These are phyloP conservation scores for Biancaea sappan DNA, from an alignment of 306 rosid species.

Conservation along the genomic window DNA sequence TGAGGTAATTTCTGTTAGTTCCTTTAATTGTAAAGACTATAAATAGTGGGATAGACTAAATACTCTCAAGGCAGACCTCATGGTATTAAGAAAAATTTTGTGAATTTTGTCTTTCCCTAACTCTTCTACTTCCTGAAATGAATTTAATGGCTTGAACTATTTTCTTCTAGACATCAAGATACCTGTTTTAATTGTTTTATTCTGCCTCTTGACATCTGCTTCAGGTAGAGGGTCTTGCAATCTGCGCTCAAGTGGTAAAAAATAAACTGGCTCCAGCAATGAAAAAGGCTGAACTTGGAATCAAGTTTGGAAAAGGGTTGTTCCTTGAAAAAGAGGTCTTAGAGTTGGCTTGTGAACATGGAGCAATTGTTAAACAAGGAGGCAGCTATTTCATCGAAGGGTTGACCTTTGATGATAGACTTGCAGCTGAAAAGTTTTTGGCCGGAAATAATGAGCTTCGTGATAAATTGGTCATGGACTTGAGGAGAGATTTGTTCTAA, in stretches of 20 bases:
- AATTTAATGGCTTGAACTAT: neutral
- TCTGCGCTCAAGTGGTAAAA: slow-evolving; percentile 67
- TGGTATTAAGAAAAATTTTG: slow-evolving; percentile 2
- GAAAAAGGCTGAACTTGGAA: slow-evolving; percentile 65
- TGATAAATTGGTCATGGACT: slow-evolving; percentile 50
- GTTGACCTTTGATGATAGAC: slow-evolving; percentile 43
- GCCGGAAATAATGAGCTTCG: slow-evolving; percentile 46
- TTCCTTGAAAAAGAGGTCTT: slow-evolving; percentile 68
- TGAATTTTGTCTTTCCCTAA: slow-evolving; percentile 11
- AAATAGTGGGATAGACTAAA: neutral
- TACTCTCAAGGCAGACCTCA: slow-evolving; percentile 16
- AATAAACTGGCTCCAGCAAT: slow-evolving; percentile 75
- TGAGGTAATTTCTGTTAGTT: slow-evolving; percentile 47
- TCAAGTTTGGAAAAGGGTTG: slow-evolving; percentile 79
- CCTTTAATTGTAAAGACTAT: slow-evolving; percentile 6
- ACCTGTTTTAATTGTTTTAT: slow-evolving; percentile 2
- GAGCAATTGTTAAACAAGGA: slow-evolving; percentile 57
- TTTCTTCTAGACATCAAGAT: neutral
- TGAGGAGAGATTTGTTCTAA: slow-evolving; percentile 55
- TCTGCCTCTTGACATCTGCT: slow-evolving; percentile 10
- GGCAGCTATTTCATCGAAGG: slow-evolving; percentile 59
- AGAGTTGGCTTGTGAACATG: slow-evolving; percentile 77
- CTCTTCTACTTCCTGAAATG: neutral
- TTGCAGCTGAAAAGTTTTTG: slow-evolving; percentile 55
- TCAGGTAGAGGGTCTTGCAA: slow-evolving; percentile 68